Evolutionary conservation across 2,329 filamentous ascomycete genomes (phyloP).

Genomic region (Calonectria hawksworthii): DNA sequence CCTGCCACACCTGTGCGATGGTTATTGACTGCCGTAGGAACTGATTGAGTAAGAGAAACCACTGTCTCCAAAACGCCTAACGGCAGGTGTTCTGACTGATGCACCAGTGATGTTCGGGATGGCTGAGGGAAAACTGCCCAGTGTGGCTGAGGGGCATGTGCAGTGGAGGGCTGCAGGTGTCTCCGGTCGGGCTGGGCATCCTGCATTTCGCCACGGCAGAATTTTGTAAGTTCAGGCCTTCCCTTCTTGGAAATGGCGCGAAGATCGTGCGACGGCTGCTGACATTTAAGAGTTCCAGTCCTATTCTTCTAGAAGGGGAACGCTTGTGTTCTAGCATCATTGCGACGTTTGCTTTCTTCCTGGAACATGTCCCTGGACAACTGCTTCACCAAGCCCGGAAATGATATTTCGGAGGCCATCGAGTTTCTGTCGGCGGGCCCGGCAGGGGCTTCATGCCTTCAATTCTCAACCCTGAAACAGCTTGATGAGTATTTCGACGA

Average conservation of each 20-base stretch:
- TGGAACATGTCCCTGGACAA: neutral
- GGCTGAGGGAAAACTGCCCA: neutral
- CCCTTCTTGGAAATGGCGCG: neutral
- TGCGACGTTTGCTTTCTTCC: neutral
- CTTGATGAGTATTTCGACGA: neutral
- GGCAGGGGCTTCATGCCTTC: neutral
- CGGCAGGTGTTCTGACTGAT: neutral
- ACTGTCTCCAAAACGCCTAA: neutral
- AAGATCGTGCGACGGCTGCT: neutral
- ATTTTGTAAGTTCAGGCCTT: neutral
- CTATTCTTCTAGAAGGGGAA: neutral
- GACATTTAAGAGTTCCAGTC: neutral
- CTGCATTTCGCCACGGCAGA: slow-evolving; percentile 5
- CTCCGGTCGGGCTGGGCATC: slow-evolving; percentile 2
- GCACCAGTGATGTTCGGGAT: neutral
- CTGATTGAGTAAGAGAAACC: neutral
- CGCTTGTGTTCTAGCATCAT: neutral
- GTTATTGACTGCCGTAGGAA: neutral
- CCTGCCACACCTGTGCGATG: neutral
- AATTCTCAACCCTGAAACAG: neutral
- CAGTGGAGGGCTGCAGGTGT: neutral
- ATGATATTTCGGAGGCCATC: neutral
- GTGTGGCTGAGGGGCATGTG: slow-evolving; percentile 1
- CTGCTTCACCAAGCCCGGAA: neutral
- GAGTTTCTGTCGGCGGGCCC: neutral